These are phyloP conservation scores for Rhytidiadelphus loreus DNA, from an alignment of 225 moss, liverwort and hornwort genomes.

Conservation along the genomic window DNA sequence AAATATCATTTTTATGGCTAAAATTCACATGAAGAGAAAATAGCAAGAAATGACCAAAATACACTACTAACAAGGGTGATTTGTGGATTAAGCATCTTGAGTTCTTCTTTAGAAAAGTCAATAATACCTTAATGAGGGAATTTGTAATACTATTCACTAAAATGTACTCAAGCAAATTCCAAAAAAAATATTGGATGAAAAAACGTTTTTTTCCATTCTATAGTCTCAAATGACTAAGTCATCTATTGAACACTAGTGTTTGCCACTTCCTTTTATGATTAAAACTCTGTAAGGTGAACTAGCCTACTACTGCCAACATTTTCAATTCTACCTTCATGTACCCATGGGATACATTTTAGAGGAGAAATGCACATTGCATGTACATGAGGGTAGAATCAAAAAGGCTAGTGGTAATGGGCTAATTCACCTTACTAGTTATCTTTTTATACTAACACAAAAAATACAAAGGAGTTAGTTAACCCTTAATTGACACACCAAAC, in stretches of 20 bases:
- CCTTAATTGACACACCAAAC: neutral
- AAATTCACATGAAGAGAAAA: too few relatives aligned
- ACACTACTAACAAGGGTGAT: too few relatives aligned
- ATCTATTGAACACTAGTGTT: too few relatives aligned
- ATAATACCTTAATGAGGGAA: neutral
- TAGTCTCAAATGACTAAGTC: too few relatives aligned
- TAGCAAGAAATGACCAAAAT: too few relatives aligned
- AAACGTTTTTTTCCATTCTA: too few relatives aligned
- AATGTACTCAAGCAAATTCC: too few relatives aligned
- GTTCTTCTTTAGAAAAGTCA: neutral
- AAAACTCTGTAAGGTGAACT: neutral
- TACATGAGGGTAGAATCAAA: neutral
- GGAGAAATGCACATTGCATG: neutral
- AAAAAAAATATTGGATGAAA: too few relatives aligned
- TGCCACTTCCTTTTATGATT: fast-evolving
- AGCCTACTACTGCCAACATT: neutral
- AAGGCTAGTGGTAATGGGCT: too few relatives aligned
- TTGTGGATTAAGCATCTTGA: too few relatives aligned
- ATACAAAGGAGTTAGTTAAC: neutral
- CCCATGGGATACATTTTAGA: neutral
- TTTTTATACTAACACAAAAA: neutral
- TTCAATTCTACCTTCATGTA: neutral
- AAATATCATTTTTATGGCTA: neutral
- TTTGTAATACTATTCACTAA: too few relatives aligned
- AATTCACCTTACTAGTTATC: too few relatives aligned